A percentile compares a stretch with the other conserved stretches of the same genome.
Evolutionary conservation across 73 alveolate species (phyloP).

Genomic region (Blepharisma stoltei): DNA sequence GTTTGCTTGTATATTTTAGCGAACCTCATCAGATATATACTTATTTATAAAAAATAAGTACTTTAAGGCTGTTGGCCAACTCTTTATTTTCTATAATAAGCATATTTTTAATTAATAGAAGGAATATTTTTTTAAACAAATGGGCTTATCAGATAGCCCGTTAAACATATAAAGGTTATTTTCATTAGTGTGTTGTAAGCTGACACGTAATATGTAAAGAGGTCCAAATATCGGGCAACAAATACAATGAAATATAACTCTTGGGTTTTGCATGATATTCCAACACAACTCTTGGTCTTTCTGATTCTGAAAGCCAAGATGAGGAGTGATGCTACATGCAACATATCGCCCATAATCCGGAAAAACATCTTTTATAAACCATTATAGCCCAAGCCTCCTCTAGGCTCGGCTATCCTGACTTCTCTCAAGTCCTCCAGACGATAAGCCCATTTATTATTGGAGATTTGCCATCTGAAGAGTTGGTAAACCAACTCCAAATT

Average conservation of each 20-base stretch:
- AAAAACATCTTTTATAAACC: slow-evolving; percentile 61
- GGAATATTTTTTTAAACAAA: too few relatives aligned
- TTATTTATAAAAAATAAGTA: too few relatives aligned
- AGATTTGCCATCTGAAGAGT: too few relatives aligned
- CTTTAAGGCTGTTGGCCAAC: too few relatives aligned
- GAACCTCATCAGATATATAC: slow-evolving; percentile 70
- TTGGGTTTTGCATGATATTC: slow-evolving; percentile 85
- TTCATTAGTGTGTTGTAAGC: slow-evolving; percentile 84
- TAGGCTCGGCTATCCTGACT: too few relatives aligned
- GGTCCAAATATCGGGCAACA: slow-evolving; percentile 74
- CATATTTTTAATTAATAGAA: too few relatives aligned
- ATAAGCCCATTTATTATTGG: too few relatives aligned
- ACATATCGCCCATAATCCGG: slow-evolving; percentile 76
- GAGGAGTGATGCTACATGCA: slow-evolving; percentile 78
- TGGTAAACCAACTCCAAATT: too few relatives aligned
- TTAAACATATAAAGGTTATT: slow-evolving; percentile 61
- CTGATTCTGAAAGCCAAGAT: slow-evolving; percentile 73
- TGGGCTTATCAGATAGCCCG: slow-evolving; percentile 72
- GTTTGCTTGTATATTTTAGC: slow-evolving; percentile 76
- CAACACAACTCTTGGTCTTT: slow-evolving; percentile 72
- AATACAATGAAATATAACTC: slow-evolving; percentile 84
- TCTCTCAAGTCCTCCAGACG: too few relatives aligned
- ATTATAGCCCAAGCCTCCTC: too few relatives aligned
- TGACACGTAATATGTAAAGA: slow-evolving; percentile 81
- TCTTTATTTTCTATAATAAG: too few relatives aligned